Base-by-base conservation (phyloP, 306 rosid genomes). In the Cicer chorassanicum region DNA sequence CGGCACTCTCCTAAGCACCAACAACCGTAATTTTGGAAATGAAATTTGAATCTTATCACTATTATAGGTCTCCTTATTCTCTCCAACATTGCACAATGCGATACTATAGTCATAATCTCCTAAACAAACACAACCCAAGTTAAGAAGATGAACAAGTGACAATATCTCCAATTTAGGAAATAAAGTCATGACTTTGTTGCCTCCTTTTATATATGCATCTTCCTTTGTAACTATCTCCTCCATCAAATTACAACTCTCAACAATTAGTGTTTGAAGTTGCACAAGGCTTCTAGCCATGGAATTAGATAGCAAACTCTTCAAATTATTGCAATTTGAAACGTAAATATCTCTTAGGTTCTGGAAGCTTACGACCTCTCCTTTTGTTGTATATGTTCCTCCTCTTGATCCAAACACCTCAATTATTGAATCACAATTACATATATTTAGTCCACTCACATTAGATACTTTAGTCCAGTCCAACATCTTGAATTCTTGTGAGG, bases 1-100 rank as follows among this genome's bases (percentile, higher is more conserved):
- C 5, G 79, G 65, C 24, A 64, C 12, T 0, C 0, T 5, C 0
- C 0, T 0, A 12, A 75, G 0, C 1, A 0, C 0, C 9, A 63
- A 49, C 0, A 1, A 0, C 10, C 13, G 1, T 40, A 75, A 40
- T 12, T 50, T 2, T 38, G 79, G 72, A 63, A 74, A 21, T 39
- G 41, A 62, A 65, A 74, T 64, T 3, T 63, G 24, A 38, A 16
- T 6, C 8, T 38, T 21, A 49, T 51, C 21, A 51, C 6, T 15
- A 8, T 18, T 54, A 2, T 18, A 8, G 12, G 16, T 15, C 18
- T 54, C 12, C 0, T 7, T 2, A 0, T 51, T 21, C 59, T 15
- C 11, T 51, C 14, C 59, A 51, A 1, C 10, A 1, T 21, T 61
- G 2, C 55, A 72, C 10, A 72, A 56, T 41, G 66, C 56, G 29